Base-by-base conservation (phyloP, 768 basidiomycete genomes). In the Boletus rufocinnamomeus region DNA sequence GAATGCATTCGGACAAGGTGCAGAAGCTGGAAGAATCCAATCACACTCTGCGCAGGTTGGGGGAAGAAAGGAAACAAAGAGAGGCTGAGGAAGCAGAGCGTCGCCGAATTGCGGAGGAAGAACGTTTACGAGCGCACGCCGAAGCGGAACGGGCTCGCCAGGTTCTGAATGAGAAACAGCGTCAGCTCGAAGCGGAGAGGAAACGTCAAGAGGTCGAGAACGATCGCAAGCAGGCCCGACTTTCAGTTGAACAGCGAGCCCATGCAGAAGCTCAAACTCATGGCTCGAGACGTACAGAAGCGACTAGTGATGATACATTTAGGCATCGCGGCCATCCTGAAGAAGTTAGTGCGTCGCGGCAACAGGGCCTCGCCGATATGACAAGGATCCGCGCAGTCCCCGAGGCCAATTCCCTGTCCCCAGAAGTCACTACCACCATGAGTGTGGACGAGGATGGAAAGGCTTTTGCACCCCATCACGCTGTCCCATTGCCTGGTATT, bases 311-410 rank as follows among this genome's bases (percentile, higher is more conserved):
- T 17, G 63, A 54, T 37, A 54, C 27, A 30, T n/a, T 28, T 11
- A 52, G 50, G 30, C 46, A 61, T 25, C 32, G n/a, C 28, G 50
- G 19, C 14, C 47, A 37, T 51, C 17, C 49, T 2, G 46, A 50
- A 50, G 52, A 47, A 23, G 40, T 34, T 17, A 19, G 19, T 28
- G 28, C 54, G 8, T 53, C 23, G 17, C 76, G 75, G 58, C 69
- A 64, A 43, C 74, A 66, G 34, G 67, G 66, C 11, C 70, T 54
- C 45, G 46, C 65, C 9, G 70, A 76, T 47, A 65, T 68, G 7
- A 55, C 64, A 14, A 67, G 60, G 46, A 71, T 75, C n/a, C 65
- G 60, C 34, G 65, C 69, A 19, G 59, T 71, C 54, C 44, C 37
- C 25, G 46, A 62, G 45, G 51, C 53, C n/a, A 51, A 41, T 40